Conservation (phyloP, 106 monocot species). For the Allium cepa region DNA sequence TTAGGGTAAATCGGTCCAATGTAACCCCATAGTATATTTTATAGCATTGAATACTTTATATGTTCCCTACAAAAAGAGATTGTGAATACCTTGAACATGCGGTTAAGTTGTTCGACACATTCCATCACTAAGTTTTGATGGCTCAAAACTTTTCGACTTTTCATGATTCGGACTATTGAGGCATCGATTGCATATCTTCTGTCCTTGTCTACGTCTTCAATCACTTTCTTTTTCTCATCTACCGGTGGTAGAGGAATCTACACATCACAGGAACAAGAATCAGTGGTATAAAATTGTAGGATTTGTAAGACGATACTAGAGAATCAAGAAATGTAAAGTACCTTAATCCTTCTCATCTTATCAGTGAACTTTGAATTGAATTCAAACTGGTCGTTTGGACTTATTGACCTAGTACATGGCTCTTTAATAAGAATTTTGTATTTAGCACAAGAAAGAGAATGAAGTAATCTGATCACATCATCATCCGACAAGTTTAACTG, state of each 20-base stretch:
- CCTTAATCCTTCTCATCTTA: slow-evolving; percentile 71
- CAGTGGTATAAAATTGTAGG: not conserved
- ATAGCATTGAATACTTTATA: no score
- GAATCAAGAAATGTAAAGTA: slow-evolving; percentile 8
- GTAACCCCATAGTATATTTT: no score
- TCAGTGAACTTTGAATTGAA: slow-evolving; percentile 72
- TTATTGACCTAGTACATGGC: slow-evolving; percentile 40
- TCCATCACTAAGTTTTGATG: slow-evolving; percentile 59
- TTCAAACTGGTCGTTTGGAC: slow-evolving; percentile 39
- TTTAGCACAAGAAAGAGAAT: slow-evolving; percentile 63
- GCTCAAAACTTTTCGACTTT: slow-evolving; percentile 49
- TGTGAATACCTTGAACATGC: slow-evolving; percentile 54
- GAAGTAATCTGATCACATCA: slow-evolving; percentile 63
- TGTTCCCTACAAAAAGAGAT: no score
- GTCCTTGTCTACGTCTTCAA: slow-evolving; percentile 70
- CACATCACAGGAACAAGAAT: not conserved
- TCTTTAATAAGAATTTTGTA: slow-evolving; percentile 73
- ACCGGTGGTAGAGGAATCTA: slow-evolving; percentile 64
- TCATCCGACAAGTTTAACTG: slow-evolving; percentile 66
- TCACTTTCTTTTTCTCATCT: slow-evolving; percentile 71
- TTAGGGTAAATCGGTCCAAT: no score
- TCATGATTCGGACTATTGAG: slow-evolving; percentile 65
- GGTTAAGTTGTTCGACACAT: slow-evolving; percentile 62
- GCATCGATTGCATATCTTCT: slow-evolving; percentile 68
- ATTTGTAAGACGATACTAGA: not conserved